A percentile compares a stretch with the other conserved stretches of the same genome.
Evolutionary conservation across 192 early-diverging fungal genomes (phyloP).

Genomic region (Umbelopsis sp.): DNA sequence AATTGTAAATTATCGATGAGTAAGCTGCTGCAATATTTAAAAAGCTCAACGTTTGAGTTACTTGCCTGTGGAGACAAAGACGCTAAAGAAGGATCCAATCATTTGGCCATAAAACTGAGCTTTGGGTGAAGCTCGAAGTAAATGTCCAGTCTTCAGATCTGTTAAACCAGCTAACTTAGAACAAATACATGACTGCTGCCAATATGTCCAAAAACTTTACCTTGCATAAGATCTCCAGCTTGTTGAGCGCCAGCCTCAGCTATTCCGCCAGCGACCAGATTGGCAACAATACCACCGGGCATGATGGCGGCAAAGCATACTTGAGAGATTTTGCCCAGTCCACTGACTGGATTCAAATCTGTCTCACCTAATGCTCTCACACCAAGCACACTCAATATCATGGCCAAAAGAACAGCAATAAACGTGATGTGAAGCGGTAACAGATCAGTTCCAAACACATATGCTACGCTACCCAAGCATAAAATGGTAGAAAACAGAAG

Average conservation of each 20-base stretch:
- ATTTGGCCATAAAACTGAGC: slow-evolving; percentile 86
- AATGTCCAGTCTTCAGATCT: slow-evolving; percentile 86
- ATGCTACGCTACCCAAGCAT: slow-evolving; percentile 63
- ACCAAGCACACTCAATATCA: slow-evolving; percentile 76
- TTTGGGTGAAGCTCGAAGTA: slow-evolving; percentile 79
- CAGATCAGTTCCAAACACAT: slow-evolving; percentile 61
- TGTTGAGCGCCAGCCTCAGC: slow-evolving; percentile 72
- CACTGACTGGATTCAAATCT: slow-evolving; percentile 81
- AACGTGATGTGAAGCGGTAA: slow-evolving; percentile 69
- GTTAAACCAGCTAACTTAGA: background rate
- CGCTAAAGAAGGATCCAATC: slow-evolving; percentile 75
- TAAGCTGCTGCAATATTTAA: background rate
- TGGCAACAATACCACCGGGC: slow-evolving; percentile 70
- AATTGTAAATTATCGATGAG: background rate
- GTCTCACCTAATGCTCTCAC: slow-evolving; percentile 84
- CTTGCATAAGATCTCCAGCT: slow-evolving; percentile 63
- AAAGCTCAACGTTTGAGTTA: background rate
- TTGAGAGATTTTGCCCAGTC: slow-evolving; percentile 86
- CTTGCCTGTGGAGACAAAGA: slow-evolving; percentile 65
- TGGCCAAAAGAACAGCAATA: slow-evolving; percentile 71
- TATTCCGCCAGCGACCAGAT: slow-evolving; percentile 79
- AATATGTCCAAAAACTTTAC: background rate
- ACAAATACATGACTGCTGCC: background rate
- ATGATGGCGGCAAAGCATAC: slow-evolving; percentile 80
- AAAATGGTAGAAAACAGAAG: slow-evolving; percentile 61